Evolutionary conservation across 2,329 filamentous ascomycete genomes (phyloP), one percentile per base, ranked within the genome.

Genomic region (Colletotrichum eremochloae): DNA sequence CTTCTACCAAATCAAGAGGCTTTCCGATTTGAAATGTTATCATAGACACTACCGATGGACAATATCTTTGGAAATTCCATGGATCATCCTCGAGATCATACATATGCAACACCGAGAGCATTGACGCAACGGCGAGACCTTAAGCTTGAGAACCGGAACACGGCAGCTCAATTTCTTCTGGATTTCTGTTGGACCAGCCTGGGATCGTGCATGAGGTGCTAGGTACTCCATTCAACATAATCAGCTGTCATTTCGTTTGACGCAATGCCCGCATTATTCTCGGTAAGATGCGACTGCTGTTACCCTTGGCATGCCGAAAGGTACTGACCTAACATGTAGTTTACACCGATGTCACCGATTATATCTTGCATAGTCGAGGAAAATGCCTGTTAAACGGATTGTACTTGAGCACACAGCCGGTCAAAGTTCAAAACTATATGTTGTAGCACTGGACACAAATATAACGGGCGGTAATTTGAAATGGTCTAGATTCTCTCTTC

Each of bases 281-380:
- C 20, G 24, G 11, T 33, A 5, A 18, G 18, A 15, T 52, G 56
- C 38, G 42, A 38, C 48, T 42, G n/a, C 53, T 3, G 24, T 14
- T 20, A 20, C n/a, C 15, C 57, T 68, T 71, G 57, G 48, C 57
- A 48, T 14, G 33, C 48, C 63, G 31, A 61, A n/a, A 5, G 20
- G 12, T 29, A 44, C 52, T 36, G 42, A 42, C 44, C 38, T 36
- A 6, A 8, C n/a, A n/a, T n/a, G 46, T 20, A n/a, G 40, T 44
- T 60, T 24, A 48, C 68, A 5, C 29, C 24, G 18, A 20, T 52
- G 60, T 42, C 24, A 42, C 40, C 42, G 20, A 44, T 0, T 9
- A 40, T 14, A 9, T 33, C n/a, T 33, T 38, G 20, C 9, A 18
- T n/a, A 33, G 38, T 8, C 24, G 33, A 61, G 20, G 5, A 12